Conservation (phyloP, 345 rosid species). For the Raphanus raphanistrum region DNA sequence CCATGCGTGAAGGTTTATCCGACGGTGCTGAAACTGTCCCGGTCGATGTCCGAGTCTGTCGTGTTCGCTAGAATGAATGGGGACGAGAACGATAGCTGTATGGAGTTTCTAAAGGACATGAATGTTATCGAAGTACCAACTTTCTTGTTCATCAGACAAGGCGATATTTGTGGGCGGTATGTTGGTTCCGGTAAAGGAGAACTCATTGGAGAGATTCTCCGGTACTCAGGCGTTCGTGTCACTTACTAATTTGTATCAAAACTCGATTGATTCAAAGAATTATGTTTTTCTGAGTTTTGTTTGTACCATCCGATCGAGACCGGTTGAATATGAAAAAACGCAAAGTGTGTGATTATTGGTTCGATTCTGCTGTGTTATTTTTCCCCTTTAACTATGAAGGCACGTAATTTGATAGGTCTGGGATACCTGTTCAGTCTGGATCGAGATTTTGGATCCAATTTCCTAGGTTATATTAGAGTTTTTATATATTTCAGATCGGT, state of each 20-base stretch:
- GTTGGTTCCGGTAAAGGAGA: slow-evolving; percentile 98
- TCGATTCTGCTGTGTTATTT: not conserved
- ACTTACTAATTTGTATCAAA: slow-evolving; percentile 42
- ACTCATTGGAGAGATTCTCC: slow-evolving; percentile 86
- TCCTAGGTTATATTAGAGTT: too few relatives aligned
- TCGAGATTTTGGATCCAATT: too few relatives aligned
- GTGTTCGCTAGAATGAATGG: slow-evolving; percentile 94
- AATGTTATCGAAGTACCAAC: slow-evolving; percentile 85
- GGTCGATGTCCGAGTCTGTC: slow-evolving; percentile 69
- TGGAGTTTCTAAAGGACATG: slow-evolving; percentile 85
- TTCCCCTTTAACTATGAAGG: not conserved
- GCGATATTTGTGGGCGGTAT: slow-evolving; percentile 70
- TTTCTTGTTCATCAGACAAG: slow-evolving; percentile 81
- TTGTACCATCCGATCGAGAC: slow-evolving; percentile 3
- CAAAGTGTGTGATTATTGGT: not conserved
- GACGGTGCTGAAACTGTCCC: slow-evolving; percentile 76
- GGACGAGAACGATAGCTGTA: slow-evolving; percentile 92
- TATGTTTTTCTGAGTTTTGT: not conserved
- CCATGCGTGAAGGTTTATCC: slow-evolving; percentile 98
- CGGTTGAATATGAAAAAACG: not conserved
- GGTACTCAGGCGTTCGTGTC: slow-evolving; percentile 91
- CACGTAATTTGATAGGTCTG: not conserved
- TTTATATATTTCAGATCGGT: too few relatives aligned
- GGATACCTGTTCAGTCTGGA: too few relatives aligned
- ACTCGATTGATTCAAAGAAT: not conserved